Evolutionary conservation across 116 monocot genomes (phyloP).

Genomic region (Thalassia testudinum): DNA sequence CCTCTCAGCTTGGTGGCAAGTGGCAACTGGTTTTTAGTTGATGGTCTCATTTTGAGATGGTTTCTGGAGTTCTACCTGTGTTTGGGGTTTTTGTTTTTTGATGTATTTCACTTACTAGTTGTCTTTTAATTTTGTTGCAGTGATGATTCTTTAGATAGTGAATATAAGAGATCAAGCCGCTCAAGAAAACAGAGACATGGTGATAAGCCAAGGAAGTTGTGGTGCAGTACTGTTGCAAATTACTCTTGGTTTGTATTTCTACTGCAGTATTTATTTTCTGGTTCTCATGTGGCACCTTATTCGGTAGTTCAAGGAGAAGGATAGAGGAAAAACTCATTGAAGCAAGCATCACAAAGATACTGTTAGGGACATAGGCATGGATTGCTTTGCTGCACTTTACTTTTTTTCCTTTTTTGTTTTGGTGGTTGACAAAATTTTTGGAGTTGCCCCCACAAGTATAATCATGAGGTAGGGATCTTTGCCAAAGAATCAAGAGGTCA

Average conservation of each 20-base stretch:
- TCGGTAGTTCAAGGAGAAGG: conserved; percentile 37
- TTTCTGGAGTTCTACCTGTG: no score
- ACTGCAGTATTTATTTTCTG: not conserved
- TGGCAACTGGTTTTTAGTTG: no score
- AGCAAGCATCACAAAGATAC: conserved; percentile 31
- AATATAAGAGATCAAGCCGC: conserved; percentile 24
- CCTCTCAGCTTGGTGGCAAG: no score
- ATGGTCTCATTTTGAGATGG: no score
- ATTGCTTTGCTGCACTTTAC: no score
- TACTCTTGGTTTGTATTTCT: not conserved
- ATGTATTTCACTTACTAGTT: not conserved
- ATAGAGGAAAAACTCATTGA: conserved; percentile 24
- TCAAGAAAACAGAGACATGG: conserved; percentile 33
- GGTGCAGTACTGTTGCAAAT: not conserved
- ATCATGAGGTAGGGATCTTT: no score
- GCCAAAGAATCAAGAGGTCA: no score
- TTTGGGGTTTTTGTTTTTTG: not conserved
- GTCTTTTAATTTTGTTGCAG: conserved; percentile 2
- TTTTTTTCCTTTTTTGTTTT: no score
- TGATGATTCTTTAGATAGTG: conserved; percentile 37
- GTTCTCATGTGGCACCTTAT: conserved; percentile 1
- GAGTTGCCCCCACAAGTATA: no score
- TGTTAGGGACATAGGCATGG: conserved; percentile 41
- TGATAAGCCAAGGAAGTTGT: conserved; percentile 51
- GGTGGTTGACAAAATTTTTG: no score